Evolutionary conservation across 1,284 basidiomycete genomes (phyloP).

Genomic region (Papiliotrema fonsecae): DNA sequence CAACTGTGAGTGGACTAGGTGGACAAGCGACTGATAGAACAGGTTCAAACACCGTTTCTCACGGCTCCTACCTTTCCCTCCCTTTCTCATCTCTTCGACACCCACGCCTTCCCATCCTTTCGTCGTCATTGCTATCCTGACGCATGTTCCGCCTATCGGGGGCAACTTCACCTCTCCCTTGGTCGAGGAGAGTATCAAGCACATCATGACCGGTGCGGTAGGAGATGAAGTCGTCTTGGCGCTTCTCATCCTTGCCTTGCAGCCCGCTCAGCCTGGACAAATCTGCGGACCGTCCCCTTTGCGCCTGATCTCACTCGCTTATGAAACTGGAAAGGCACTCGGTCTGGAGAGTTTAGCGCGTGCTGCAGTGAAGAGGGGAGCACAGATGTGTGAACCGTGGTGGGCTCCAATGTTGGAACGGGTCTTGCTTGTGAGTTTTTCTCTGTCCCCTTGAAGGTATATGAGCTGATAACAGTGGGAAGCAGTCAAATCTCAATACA

Average conservation of each 20-base stretch:
- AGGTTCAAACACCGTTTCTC: slow-evolving; percentile 33
- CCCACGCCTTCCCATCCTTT: slow-evolving; percentile 27
- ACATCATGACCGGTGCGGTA: slow-evolving; percentile 13
- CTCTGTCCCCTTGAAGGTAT: neutral
- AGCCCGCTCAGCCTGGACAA: neutral
- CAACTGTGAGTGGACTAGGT: slow-evolving; percentile 16
- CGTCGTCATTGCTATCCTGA: slow-evolving; percentile 24
- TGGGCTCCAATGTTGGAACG: slow-evolving; percentile 8
- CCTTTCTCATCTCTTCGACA: slow-evolving; percentile 21
- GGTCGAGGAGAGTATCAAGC: slow-evolving; percentile 19
- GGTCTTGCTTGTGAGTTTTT: slow-evolving; percentile 14
- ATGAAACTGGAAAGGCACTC: slow-evolving; percentile 20
- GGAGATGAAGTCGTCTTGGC: slow-evolving; percentile 25
- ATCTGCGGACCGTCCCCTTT: slow-evolving; percentile 8
- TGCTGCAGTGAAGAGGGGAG: neutral
- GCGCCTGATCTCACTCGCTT: slow-evolving; percentile 25
- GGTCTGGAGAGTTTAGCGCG: slow-evolving; percentile 16
- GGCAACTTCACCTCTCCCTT: slow-evolving; percentile 8
- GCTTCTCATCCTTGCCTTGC: slow-evolving; percentile 26
- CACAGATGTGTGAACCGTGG: slow-evolving; percentile 2
- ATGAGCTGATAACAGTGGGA: slow-evolving; percentile 5
- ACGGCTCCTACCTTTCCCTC: slow-evolving; percentile 23
- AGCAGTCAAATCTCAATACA: slow-evolving; percentile 12
- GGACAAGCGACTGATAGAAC: neutral
- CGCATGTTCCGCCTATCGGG: slow-evolving; percentile 12